Evolutionary conservation across 2,329 filamentous ascomycete species (phyloP), one percentile per base, ranked within the genome.

Genomic region (Paraphaeosphaeria sporulosa): DNA sequence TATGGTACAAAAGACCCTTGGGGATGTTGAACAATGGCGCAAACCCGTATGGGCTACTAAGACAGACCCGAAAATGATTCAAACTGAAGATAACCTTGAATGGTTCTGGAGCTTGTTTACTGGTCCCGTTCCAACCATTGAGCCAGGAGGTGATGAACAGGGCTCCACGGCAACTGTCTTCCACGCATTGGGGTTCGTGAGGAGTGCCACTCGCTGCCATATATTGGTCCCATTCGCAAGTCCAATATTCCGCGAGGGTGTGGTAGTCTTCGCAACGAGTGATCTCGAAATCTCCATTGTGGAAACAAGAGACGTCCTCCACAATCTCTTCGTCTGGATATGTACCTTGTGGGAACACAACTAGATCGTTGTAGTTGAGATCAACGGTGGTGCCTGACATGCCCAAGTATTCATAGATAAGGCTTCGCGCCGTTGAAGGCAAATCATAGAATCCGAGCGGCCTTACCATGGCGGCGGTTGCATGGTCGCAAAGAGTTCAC

Each of bases 221-320:
- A 23, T 32, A 15, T 13, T 44, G 6, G 8, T 44, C 38, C 23
- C 23, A 21, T 8, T 43, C 19, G 19, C 17, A 52, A 40, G 56
- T 54, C 58, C 54, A 57, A 21, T 57, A 60, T 43, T 57, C 52
- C 38, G 52, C 25, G n/a, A 57, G 21, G 5, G 54, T 57, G 12
- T 43, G n/a, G 44, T 57, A 57, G 15, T 60, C 58, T 27, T 60
- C 58, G 4, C 48, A 36, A n/a, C 38, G 53, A 15, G 30, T 30
- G 2, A 55, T 55, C 13, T 32, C 4, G 13, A 8, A 9, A 2
- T 9, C 5, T 19, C 30, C 40, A 10, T 54, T 4, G 30, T 27
- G 43, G 13, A 21, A 44, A 3, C 38, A 32, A 17, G 34, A 40
- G 5, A 40, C 17, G 13, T 32, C 17, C n/a, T 19, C 25, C 38